These are phyloP conservation scores for Talinum fruticosum DNA, from an alignment of 148 eudicot species.

Conservation along the genomic window DNA sequence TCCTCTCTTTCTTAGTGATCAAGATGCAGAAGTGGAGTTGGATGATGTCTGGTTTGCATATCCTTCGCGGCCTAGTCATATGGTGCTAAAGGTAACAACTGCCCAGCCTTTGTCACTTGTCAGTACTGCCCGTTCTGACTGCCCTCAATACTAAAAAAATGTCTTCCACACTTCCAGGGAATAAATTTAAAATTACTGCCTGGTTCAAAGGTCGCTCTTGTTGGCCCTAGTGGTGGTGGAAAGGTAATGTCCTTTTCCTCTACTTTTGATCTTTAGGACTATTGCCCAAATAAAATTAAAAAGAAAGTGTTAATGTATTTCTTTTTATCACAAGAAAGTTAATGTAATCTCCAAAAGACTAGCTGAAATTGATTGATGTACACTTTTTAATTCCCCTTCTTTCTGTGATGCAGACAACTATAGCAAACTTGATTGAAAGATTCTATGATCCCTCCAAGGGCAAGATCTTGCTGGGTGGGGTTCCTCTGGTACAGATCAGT, in stretches of 20 bases:
- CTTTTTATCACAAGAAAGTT: too few species aligned
- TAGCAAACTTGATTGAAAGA: slow-evolving; percentile 84
- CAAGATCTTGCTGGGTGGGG: slow-evolving; percentile 68
- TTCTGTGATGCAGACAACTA: slow-evolving; percentile 68
- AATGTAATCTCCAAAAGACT: background rate
- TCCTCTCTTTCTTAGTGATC: slow-evolving; percentile 29
- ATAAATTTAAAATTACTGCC: slow-evolving; percentile 64
- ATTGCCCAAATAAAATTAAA: background rate
- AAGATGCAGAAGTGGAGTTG: slow-evolving; percentile 69
- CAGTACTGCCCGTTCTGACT: background rate
- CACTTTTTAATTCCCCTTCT: background rate
- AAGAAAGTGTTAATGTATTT: background rate
- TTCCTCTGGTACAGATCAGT: slow-evolving; percentile 67
- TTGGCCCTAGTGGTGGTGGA: slow-evolving; percentile 99
- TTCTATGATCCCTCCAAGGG: slow-evolving; percentile 87
- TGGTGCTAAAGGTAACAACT: slow-evolving; percentile 73
- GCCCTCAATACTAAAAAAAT: slow-evolving; percentile 3
- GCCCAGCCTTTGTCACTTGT: background rate
- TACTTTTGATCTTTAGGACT: slow-evolving; percentile 1
- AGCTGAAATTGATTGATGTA: slow-evolving; percentile 6
- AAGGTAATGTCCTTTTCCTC: slow-evolving; percentile 44
- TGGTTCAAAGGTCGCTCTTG: slow-evolving; percentile 89
- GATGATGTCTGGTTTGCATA: slow-evolving; percentile 95
- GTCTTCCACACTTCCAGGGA: slow-evolving; percentile 47
- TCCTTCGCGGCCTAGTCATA: slow-evolving; percentile 85